phyloP scores from a whole-genome alignment of 306 rosid species.

The Acmispon strigosus region DNA sequence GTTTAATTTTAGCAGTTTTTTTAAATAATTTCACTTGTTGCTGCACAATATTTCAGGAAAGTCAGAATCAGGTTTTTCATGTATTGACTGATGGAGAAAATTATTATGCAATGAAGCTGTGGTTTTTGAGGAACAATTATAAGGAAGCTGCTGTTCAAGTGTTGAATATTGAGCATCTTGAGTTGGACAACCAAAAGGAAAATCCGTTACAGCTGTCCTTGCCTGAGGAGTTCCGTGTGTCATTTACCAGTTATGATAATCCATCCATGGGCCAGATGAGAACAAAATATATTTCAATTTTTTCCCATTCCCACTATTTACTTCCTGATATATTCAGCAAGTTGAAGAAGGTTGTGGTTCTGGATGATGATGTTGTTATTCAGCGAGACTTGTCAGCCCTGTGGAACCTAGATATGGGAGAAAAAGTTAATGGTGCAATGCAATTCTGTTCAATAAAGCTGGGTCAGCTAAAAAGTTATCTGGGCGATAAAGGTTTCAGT shows the following conservation, averaged over 20 bases:
- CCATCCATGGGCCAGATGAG: conserved; percentile 37
- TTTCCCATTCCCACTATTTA: conserved; percentile 82
- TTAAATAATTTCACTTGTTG: conserved; percentile 26
- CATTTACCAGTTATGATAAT: conserved; percentile 42
- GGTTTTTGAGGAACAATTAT: conserved; percentile 74
- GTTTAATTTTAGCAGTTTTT: neutral
- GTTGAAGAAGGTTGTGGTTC: conserved; percentile 72
- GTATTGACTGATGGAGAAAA: conserved; percentile 86
- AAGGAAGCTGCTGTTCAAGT: conserved; percentile 69
- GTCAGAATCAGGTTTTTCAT: conserved; percentile 76
- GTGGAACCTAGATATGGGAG: conserved; percentile 77
- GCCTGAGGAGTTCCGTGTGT: conserved; percentile 82
- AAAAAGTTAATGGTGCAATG: conserved; percentile 82
- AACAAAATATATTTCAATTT: conserved; percentile 83
- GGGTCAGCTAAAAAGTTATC: conserved; percentile 54
- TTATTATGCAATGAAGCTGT: conserved; percentile 82
- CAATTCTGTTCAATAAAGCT: conserved; percentile 70
- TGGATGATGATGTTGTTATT: conserved; percentile 89
- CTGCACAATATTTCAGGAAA: conserved; percentile 58
- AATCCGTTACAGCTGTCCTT: conserved; percentile 31
- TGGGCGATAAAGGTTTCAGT: conserved; percentile 45
- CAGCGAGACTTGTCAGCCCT: conserved; percentile 80
- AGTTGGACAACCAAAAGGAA: conserved; percentile 33
- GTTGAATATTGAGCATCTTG: conserved; percentile 66
- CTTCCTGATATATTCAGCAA: conserved; percentile 76